phyloP scores from a whole-genome alignment of 2,329 filamentous ascomycete genomes.

The Arthroderma uncinatum region DNA sequence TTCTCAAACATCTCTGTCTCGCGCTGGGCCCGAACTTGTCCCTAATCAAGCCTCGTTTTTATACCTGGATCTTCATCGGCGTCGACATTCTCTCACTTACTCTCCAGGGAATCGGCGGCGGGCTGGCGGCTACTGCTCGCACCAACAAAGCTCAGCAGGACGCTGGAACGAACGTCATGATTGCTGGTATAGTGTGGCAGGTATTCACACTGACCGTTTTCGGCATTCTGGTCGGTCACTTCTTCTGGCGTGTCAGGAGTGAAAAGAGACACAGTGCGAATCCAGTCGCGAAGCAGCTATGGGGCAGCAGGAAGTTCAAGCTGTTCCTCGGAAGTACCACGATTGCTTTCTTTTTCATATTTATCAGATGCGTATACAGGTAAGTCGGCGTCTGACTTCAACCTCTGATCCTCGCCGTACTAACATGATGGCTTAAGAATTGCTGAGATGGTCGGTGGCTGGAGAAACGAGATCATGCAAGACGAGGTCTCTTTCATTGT shows the following conservation, averaged over 20 bases:
- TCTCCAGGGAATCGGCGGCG: constrained; percentile 48
- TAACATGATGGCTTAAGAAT: constrained; percentile 25
- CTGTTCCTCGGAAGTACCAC: constrained; percentile 19
- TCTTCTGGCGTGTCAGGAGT: constrained; percentile 33
- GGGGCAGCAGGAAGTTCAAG: constrained; percentile 16
- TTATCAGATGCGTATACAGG: constrained; percentile 37
- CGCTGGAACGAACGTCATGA: constrained; percentile 45
- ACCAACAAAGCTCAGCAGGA: constrained; percentile 28
- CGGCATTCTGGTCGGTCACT: constrained; percentile 29
- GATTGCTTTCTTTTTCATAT: constrained; percentile 29
- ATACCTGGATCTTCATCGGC: constrained; percentile 49
- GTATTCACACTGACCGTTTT: constrained; percentile 40
- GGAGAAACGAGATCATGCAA: constrained; percentile 37
- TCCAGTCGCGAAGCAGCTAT: background rate
- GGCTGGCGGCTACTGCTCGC: constrained; percentile 43
- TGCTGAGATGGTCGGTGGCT: constrained; percentile 42
- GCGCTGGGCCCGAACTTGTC: constrained; percentile 43
- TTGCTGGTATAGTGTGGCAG: constrained; percentile 48
- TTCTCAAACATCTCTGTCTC: constrained; percentile 46
- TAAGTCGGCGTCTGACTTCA: constrained; percentile 18
- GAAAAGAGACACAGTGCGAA: constrained; percentile 14
- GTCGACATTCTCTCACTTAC: constrained; percentile 48
- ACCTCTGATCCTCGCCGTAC: no score
- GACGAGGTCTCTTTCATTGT: constrained; percentile 39
- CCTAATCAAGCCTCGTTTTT: constrained; percentile 38